Evolutionary conservation across 441 rosid genomes (phyloP).

Genomic region (Croton setiger): DNA sequence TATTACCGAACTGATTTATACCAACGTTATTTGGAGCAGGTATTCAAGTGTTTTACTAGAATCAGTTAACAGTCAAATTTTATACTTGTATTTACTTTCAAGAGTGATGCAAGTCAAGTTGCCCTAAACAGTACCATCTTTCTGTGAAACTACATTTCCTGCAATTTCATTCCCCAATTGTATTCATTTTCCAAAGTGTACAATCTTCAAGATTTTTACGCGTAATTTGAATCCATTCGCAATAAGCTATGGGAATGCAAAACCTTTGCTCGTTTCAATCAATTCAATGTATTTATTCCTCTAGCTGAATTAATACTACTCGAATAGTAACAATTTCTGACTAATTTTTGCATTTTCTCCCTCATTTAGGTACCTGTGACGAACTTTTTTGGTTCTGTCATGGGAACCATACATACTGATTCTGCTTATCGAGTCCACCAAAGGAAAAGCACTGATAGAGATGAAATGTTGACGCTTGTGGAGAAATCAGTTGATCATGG

Average conservation of each 20-base stretch:
- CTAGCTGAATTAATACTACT: neutral
- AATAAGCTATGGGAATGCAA: neutral
- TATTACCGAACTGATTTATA: constrained; percentile 77
- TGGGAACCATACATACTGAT: constrained; percentile 89
- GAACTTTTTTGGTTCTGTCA: constrained; percentile 91
- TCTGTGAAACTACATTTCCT: neutral
- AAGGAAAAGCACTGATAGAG: constrained; percentile 30
- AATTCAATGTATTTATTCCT: neutral
- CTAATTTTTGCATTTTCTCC: constrained; percentile 13
- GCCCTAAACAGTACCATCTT: neutral
- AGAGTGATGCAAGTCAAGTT: neutral
- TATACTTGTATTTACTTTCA: neutral
- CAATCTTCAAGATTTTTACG: neutral
- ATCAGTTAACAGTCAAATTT: neutral
- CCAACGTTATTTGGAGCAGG: constrained; percentile 55
- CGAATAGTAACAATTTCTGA: constrained; percentile 1
- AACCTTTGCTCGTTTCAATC: neutral
- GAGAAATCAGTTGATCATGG: constrained; percentile 31
- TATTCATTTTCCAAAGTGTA: neutral
- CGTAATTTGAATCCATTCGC: neutral
- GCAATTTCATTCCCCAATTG: neutral
- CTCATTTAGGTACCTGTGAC: constrained; percentile 79
- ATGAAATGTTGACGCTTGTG: constrained; percentile 25
- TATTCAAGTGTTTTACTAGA: constrained; percentile 21
- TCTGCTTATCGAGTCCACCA: constrained; percentile 52